Base-by-base conservation (phyloP, 495 filamentous ascomycete genomes). In the Filosporella fistucella region DNA sequence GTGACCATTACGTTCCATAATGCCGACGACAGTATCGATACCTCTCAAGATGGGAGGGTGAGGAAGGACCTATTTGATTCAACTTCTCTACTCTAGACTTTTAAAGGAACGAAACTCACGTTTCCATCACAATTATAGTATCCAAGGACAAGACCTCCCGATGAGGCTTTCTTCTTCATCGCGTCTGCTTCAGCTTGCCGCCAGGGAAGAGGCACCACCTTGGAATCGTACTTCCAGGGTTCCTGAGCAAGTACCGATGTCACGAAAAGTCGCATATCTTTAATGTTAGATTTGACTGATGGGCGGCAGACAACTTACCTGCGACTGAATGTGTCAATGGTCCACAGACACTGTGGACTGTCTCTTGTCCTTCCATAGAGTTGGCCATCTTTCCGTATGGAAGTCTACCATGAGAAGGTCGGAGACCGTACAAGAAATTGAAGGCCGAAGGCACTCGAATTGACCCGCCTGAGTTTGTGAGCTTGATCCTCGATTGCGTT, bases 111-210 rank as follows among this genome's bases (percentile, higher is more conserved):
- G n/a, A n/a, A 40, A 41, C 53, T 61, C 47, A 59, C 51, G 36
- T 49, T 64, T 32, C 76, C 78, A 54, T 91, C 86, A 60, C 82
- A 66, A 75, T 77, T 81, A 48, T 87, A 68, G 24, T 89, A 76
- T 11, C 67, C 87, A 16, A 91, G 25, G 10, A 43, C 63, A 14
- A 68, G 34, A 0, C 62, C 57, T 8, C 54, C 49, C 3, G 51
- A 56, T 3, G 47, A 29, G 9, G 66, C 28, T 37, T 68, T 69
- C 1, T 33, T 25, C 23, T 57, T 62, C 32, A 63, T 60, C 3
- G 22, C 38, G 61, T 61, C 50, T 25, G 34, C 42, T 45, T 54
- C 46, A 3, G 45, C 20, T 43, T 54, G 64, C 51, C 63, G 72
- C 83, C 84, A 87, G 4, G 79, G 75, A 10, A 86, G 53, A 6